Evolutionary conservation across 768 basidiomycete species (phyloP), one percentile per base, ranked within the genome.

Genomic region (Mrakia frigida): DNA sequence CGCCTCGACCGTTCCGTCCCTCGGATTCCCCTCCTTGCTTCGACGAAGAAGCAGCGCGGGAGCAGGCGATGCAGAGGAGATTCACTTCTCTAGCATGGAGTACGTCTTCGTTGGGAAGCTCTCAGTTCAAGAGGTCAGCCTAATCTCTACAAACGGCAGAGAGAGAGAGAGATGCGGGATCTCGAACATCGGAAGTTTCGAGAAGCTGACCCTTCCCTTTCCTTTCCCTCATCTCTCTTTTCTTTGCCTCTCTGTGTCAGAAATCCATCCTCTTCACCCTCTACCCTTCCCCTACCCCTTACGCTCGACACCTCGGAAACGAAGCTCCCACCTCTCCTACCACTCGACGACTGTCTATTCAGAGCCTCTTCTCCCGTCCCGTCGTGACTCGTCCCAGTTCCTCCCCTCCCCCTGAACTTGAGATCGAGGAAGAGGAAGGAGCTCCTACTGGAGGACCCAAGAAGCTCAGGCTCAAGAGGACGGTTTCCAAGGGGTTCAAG

Each of bases 391-490:
- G 21, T 35, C 65, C 65, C 39, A 67, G 13, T 35, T 16, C 46
- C 13, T 14, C 5, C 0, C 14, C 5, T 4, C 33, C 33, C 39
- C 39, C 65, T 6, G 65, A 68, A 18, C 35, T 41, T 39, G 65
- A 68, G 35, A 35, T 68, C 65, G 65, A 68, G 25, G 65, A 68
- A 25, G 65, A 68, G 6, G 65, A 39, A 14, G 65, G 18, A 6
- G 65, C 16, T 1, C 18, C 1, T 13, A 0, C 65, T n/a, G 37
- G 37, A 41, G 39, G 39, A 7, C 25, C 37, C 37, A 68, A 41
- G 65, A 68, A n/a, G 65, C 65, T 68, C 23, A 68, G 65, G 7
- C 23, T 68, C 39, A 68, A 68, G 65, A 68, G 65, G 37, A 68
- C 65, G 3, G 39, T n/a, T 39, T 68, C 65, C 21, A 68, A 68